Percentiles rank a stretch among this genome's conserved stretches.
phyloP scores from a whole-genome alignment of 2,329 filamentous ascomycete species.

The Cercospora brassicicola region DNA sequence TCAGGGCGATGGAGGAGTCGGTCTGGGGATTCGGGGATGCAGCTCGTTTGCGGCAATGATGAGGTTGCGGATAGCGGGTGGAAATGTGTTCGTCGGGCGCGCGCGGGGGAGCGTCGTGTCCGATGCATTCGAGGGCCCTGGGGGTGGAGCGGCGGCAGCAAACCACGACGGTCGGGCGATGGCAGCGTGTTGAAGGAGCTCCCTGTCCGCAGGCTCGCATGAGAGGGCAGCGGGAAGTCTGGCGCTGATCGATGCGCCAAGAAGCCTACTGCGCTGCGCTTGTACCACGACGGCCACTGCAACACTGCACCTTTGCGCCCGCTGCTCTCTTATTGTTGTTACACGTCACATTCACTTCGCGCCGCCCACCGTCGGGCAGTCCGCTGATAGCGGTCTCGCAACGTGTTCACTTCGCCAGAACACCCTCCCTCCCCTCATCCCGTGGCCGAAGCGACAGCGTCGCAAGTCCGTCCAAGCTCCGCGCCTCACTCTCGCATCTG shows the following conservation, averaged over 20 bases:
- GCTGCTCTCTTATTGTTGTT: not conserved
- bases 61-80: not conserved
- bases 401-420: not conserved
- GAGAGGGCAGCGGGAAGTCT: not conserved
- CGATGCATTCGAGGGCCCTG: not conserved
- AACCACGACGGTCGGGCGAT: not conserved
- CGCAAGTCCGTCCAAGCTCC: not conserved
- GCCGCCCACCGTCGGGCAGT: not conserved
- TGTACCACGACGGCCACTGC: not conserved
- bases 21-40: not conserved
- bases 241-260: conserved; percentile 7
- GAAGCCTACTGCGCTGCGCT: not conserved
- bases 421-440: not conserved
- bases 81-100: conserved; percentile 1
- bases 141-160: not conserved
- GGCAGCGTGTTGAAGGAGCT: not conserved
- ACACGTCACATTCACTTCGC: conserved; percentile 6
- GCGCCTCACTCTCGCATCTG: conserved; percentile 10
- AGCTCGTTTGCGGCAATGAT: not conserved
- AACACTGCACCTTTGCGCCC: not conserved
- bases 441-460: not conserved
- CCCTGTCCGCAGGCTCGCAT: not conserved
- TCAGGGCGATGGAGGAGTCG: not conserved
- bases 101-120: not conserved
- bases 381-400: not conserved